These are phyloP conservation scores for Malus hybrid DNA, from an alignment of 331 rosid species.

Conservation along the genomic window DNA sequence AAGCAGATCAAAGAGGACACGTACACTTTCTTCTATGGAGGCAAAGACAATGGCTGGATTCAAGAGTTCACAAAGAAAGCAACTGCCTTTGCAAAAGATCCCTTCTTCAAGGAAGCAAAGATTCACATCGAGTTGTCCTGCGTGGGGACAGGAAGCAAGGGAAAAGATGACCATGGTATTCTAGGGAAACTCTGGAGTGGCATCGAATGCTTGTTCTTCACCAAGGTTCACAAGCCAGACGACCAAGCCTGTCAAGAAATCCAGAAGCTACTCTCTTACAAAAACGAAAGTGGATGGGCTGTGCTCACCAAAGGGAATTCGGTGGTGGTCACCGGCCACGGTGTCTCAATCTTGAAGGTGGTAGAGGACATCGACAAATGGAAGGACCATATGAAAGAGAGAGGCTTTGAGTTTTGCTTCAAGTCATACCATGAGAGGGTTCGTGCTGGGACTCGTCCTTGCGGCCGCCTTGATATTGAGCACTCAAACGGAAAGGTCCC, in stretches of 20 bases:
- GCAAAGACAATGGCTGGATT: constrained; percentile 41
- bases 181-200: constrained; percentile 30
- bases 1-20: constrained; percentile 31
- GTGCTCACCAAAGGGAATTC: constrained; percentile 26
- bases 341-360: constrained; percentile 19
- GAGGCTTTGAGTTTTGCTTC: constrained; percentile 22
- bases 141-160: constrained; percentile 31
- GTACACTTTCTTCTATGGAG: constrained; percentile 36
- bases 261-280: constrained; percentile 33
- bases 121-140: constrained; percentile 25
- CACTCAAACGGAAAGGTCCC: constrained; percentile 22
- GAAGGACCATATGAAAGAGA: constrained; percentile 19
- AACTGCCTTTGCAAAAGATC: constrained; percentile 12
- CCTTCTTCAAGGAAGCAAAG: constrained; percentile 13
- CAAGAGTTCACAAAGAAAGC: constrained; percentile 19
- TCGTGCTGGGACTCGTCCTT: constrained; percentile 6
- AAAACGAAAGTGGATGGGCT: constrained; percentile 46
- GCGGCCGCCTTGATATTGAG: constrained; percentile 23
- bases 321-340: constrained; percentile 22
- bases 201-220: constrained; percentile 30
- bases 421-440: not conserved
- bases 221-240: constrained; percentile 18
- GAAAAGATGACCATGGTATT: constrained; percentile 12
- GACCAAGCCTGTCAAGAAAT: constrained; percentile 21
- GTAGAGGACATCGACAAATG: constrained; percentile 28